Evolutionary conservation across 2,329 filamentous ascomycete genomes (phyloP), one percentile per base, ranked within the genome.

Genomic region (Aspergillus glaucus): DNA sequence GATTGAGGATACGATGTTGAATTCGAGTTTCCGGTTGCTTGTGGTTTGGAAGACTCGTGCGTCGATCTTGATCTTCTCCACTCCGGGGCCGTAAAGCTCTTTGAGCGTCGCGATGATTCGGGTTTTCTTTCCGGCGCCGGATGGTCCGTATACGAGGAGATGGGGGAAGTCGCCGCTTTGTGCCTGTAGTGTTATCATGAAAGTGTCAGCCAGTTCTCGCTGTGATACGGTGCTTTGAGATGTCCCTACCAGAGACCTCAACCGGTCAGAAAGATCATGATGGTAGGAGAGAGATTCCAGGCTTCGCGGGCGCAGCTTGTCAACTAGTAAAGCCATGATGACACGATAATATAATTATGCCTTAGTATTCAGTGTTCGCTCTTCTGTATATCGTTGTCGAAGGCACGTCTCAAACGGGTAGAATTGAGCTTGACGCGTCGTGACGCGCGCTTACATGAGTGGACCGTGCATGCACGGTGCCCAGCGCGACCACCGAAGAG

Each of bases 61-160:
- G 66, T 98, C 93, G 72, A 98, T 97, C 75, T 97, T 97, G 79
- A 98, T 98, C 79, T 96, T 97, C 66, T 98, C 94, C n/a, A 95
- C 93, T 40, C 93, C 92, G 0, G 92, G 85, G 0, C 93, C 93
- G 69, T 93, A 98, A 6, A 98, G 79, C 65, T 96, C 92, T 68
- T 95, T 95, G 3, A 98, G 75, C 0, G 92, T 97, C 14, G 93
- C 91, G 15, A 96, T 89, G 57, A 97, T 94, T 40, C 93, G 85
- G 1, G 93, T 98, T 73, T 98, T 98, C 71, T 98, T 98, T 57
- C 93, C 93, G 4, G 93, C 93, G 30, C 93, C 93, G 0, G 92
- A 96, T 1, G 93, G 93, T 0, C 93, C 93, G 66, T 97, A 98
- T 55, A 98, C 88, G 54, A 98, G 87, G 43, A 98, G 84, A 73